Evolutionary conservation across 2,329 filamentous ascomycete genomes (phyloP), one percentile per base, ranked within the genome.

Genomic region (Cordyceps farinosa): DNA sequence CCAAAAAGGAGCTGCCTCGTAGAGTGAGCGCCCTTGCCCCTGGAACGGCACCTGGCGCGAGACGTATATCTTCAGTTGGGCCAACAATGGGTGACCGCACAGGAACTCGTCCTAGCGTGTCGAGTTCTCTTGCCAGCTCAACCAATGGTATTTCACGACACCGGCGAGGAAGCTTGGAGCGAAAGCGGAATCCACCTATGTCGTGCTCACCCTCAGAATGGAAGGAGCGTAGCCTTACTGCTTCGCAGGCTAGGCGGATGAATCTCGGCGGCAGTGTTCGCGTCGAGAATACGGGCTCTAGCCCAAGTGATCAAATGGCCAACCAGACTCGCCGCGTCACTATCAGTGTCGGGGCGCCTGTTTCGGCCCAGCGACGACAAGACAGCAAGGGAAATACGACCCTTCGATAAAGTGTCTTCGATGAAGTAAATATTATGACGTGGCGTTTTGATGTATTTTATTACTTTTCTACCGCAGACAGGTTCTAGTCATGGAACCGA

Each of bases 231-330:
- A 71, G 74, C 3, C 77, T 86, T 66, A 85, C 83, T 11, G 75
- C 80, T 1, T 83, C 82, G 2, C 84, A 87, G 69, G 84, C 83
- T 29, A 74, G 84, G 59, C 78, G 84, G 52, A 86, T 87, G 83
- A 82, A 84, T 67, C 72, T 86, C 63, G 78, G 79, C 42, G 77
- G 77, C 15, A 79, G 75, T 65, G 67, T 79, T 64, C 71, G 73
- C 13, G 40, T 70, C 4, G 75, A 76, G 44, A 68, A 63, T 1
- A 51, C 64, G 11, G 67, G 67, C 17, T 67, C 69, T 54, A 72
- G 71, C 34, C 70, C 72, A 65, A 69, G 22, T 67, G 70, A 30
- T 62, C 67, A 63, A 61, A 68, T 17, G 13, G 52, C 17, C 3
- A 70, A 70, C 30, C 69, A 69, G 42, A 67, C 70, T 11, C 72